Evolutionary conservation across 139 green algal genomes (phyloP).

Genomic region (Volvox africanus): DNA sequence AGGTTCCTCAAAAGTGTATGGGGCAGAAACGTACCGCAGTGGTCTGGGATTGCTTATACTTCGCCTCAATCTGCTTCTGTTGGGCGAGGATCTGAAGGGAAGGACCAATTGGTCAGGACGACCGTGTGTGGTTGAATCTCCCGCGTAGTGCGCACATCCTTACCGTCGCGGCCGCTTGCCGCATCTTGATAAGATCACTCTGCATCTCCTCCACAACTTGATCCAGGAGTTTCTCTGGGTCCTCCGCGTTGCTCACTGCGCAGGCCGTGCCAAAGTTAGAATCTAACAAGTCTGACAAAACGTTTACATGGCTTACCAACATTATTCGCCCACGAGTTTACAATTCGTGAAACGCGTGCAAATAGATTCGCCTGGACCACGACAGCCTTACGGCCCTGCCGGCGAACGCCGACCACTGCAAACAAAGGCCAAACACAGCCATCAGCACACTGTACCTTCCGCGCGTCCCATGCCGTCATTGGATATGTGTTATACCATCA

Average conservation of each 20-base stretch:
- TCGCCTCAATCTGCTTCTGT: slow-evolving; percentile 97
- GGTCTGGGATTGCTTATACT: slow-evolving; percentile 88
- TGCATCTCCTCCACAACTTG: slow-evolving; percentile 98
- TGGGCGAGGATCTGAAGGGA: slow-evolving; percentile 90
- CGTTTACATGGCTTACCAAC: slow-evolving; percentile 67
- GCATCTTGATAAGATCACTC: slow-evolving; percentile 97
- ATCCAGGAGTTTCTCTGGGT: slow-evolving; percentile 99
- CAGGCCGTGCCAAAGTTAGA: neutral
- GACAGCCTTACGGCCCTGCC: slow-evolving; percentile 52
- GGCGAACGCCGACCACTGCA: slow-evolving; percentile 3
- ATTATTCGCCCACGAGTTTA: slow-evolving; percentile 93
- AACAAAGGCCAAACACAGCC: neutral
- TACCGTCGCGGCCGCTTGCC: slow-evolving; percentile 95
- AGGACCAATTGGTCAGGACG: neutral
- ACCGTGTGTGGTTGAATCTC: neutral
- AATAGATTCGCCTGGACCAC: slow-evolving; percentile 93
- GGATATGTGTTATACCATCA: neutral
- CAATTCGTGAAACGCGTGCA: slow-evolving; percentile 80
- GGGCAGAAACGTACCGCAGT: slow-evolving; percentile 69
- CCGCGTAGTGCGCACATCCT: neutral
- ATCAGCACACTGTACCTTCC: neutral
- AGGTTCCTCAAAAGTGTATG: too few species aligned
- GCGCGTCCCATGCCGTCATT: neutral
- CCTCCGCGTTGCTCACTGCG: slow-evolving; percentile 86
- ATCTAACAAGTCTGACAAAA: neutral